Percentiles rank a stretch among this genome's conserved stretches.
Conservation (phyloP, 2,329 filamentous ascomycete genomes). For the Escovopsis sp. region DNA sequence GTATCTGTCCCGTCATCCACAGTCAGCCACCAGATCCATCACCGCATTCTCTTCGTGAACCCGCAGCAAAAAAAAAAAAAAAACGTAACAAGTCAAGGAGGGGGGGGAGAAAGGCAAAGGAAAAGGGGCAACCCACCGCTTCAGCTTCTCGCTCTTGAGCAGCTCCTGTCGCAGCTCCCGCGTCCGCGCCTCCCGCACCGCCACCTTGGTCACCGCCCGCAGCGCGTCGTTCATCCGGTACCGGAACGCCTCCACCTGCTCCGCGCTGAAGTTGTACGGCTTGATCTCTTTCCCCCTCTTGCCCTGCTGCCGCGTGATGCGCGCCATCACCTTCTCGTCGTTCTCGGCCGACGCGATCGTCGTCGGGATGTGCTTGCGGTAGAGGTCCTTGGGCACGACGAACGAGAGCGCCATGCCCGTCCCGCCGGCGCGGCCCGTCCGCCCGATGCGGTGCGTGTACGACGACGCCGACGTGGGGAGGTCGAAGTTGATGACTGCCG, state of each 20-base stretch:
- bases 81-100: too few species aligned
- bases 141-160: conserved; percentile 84
- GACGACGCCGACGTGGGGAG: conserved; percentile 77
- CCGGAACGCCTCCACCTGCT: conserved; percentile 81
- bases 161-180: conserved; percentile 81
- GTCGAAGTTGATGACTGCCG: conserved; percentile 93
- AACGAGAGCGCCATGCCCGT: conserved; percentile 94
- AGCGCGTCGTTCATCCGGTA: conserved; percentile 92
- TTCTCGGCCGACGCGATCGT: conserved; percentile 59
- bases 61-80: neutral
- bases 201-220: conserved; percentile 75
- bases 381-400: conserved; percentile 67
- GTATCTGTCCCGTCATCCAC: conserved; percentile 31
- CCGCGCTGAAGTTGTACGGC: conserved; percentile 89
- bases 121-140: conserved; percentile 32
- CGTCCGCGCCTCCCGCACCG: conserved; percentile 78
- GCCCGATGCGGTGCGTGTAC: conserved; percentile 92
- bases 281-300: conserved; percentile 71
- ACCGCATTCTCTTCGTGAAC: too few species aligned
- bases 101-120: too few species aligned
- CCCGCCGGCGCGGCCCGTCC: conserved; percentile 82
- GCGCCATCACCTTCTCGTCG: conserved; percentile 71
- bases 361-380: conserved; percentile 81
- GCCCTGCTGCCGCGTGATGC: conserved; percentile 64
- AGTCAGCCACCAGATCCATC: too few species aligned